These are phyloP conservation scores for Neopestalotiopsis sp. DNA, from an alignment of 2,329 filamentous ascomycete genomes.

Conservation along the genomic window DNA sequence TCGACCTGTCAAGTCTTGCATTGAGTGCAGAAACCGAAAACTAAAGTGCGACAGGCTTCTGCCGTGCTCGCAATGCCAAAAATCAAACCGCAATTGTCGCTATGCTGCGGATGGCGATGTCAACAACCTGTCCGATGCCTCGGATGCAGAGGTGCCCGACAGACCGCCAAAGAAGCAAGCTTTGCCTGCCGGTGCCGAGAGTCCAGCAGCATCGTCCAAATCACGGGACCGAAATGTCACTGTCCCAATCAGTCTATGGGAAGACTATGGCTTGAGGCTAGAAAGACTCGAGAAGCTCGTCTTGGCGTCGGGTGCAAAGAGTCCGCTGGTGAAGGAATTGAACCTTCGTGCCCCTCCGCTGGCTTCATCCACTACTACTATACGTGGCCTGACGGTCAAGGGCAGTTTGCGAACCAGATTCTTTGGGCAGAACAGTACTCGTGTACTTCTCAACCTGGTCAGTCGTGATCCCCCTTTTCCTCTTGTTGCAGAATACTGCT, in stretches of 20 bases:
- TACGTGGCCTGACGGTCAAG: conserved; percentile 56
- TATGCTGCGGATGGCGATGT: conserved; percentile 56
- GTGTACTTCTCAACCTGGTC: conserved; percentile 60
- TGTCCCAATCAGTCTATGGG: conserved; percentile 38
- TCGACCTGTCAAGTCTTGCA: conserved; percentile 60
- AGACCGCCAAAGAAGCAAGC: conserved; percentile 31
- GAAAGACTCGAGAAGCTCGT: conserved; percentile 59
- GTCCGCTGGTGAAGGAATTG: conserved; percentile 28
- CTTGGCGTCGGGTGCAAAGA: conserved; percentile 41
- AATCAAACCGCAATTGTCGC: conserved; percentile 57
- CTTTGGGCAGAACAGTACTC: conserved; percentile 58
- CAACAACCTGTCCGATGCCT: conserved; percentile 54
- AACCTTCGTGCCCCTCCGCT: conserved; percentile 29
- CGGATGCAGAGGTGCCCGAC: conserved; percentile 40
- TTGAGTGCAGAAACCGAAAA: conserved; percentile 62
- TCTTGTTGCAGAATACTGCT: conserved; percentile 10
- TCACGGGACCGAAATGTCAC: conserved; percentile 34
- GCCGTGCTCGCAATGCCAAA: conserved; percentile 63
- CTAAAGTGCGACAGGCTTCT: conserved; percentile 60
- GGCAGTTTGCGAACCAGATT: conserved; percentile 53
- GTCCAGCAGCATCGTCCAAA: conserved; percentile 20
- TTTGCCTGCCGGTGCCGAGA: conserved; percentile 18
- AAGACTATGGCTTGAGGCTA: conserved; percentile 55
- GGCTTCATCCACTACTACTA: conserved; percentile 47
- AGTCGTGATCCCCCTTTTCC: conserved; percentile 22